phyloP scores from a whole-genome alignment of 805 yeast species.

The Cyberlindnera euphorbiae region DNA sequence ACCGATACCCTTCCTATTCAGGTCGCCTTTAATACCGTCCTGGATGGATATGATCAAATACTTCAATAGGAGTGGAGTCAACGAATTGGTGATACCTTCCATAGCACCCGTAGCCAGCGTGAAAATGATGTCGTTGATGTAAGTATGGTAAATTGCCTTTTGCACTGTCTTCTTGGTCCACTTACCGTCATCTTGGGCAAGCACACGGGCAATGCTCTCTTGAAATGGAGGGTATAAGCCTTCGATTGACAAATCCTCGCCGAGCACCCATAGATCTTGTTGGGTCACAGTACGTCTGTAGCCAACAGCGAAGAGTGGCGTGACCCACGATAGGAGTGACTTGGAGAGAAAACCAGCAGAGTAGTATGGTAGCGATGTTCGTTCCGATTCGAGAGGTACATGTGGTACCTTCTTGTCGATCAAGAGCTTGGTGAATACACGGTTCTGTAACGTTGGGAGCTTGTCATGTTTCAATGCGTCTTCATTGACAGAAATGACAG shows the following conservation, averaged over 20 bases:
- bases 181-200: slow-evolving; percentile 23
- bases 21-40: slow-evolving; percentile 32
- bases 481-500: background rate
- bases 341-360: slow-evolving; percentile 35
- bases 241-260: slow-evolving; percentile 35
- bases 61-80: slow-evolving; percentile 48
- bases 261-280: slow-evolving; percentile 48
- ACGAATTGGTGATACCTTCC: slow-evolving; percentile 39
- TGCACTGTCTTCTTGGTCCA: slow-evolving; percentile 29
- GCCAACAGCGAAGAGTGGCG: slow-evolving; percentile 55
- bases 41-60: slow-evolving; percentile 49
- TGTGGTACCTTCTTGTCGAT: slow-evolving; percentile 37
- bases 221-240: slow-evolving; percentile 31
- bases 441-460: slow-evolving; percentile 2
- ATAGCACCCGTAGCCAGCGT: slow-evolving; percentile 35
- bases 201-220: slow-evolving; percentile 25
- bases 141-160: slow-evolving; percentile 40
- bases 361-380: slow-evolving; percentile 38
- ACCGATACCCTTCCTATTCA: slow-evolving; percentile 58
- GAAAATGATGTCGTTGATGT: slow-evolving; percentile 33
- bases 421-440: slow-evolving; percentile 28
- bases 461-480: slow-evolving; percentile 2
- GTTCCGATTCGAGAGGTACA: slow-evolving; percentile 42
- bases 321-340: slow-evolving; percentile 57
- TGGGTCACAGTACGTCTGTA: slow-evolving; percentile 62